Percentiles rank a stretch among this genome's conserved stretches.
Evolutionary conservation across 1,284 basidiomycete species (phyloP).

Genomic region (Microbotryomycetes sp.): DNA sequence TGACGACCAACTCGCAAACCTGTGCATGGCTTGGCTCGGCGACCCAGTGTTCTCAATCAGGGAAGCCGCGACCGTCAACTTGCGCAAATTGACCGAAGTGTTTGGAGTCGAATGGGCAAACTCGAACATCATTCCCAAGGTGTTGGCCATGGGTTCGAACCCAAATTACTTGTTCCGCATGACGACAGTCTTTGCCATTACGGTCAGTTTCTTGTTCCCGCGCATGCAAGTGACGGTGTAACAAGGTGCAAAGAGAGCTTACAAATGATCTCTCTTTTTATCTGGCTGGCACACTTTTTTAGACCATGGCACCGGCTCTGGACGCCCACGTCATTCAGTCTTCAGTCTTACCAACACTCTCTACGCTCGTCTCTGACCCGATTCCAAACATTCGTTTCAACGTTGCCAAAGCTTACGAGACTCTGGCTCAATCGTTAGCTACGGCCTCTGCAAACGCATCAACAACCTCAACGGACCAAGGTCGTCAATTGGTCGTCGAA

Average conservation of each 20-base stretch:
- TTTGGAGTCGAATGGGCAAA: constrained; percentile 99
- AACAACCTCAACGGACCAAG: constrained; percentile 40
- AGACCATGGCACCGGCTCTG: constrained; percentile 94
- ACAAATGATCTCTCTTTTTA: background rate
- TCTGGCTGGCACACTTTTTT: background rate
- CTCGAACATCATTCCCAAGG: constrained; percentile 90
- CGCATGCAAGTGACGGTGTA: background rate
- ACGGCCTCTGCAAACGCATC: constrained; percentile 52
- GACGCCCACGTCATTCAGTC: constrained; percentile 75
- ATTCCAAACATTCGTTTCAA: constrained; percentile 99
- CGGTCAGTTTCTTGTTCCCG: constrained; percentile 52
- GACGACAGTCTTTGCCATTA: constrained; percentile 98
- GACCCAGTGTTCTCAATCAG: constrained; percentile 98
- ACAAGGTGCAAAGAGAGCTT: background rate
- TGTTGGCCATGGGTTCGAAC: constrained; percentile 94
- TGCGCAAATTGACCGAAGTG: constrained; percentile 96
- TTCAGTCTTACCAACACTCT: constrained; percentile 77
- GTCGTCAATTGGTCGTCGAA: constrained; percentile 62
- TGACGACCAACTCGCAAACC: constrained; percentile 89
- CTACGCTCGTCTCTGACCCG: constrained; percentile 77
- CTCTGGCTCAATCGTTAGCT: constrained; percentile 53
- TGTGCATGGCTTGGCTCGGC: constrained; percentile 99
- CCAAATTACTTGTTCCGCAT: constrained; percentile 97
- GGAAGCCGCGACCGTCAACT: constrained; percentile 92
- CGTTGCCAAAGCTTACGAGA: constrained; percentile 86